These are phyloP conservation scores for Citrullus colocynthis DNA, from an alignment of 306 rosid genomes.

Conservation along the genomic window DNA sequence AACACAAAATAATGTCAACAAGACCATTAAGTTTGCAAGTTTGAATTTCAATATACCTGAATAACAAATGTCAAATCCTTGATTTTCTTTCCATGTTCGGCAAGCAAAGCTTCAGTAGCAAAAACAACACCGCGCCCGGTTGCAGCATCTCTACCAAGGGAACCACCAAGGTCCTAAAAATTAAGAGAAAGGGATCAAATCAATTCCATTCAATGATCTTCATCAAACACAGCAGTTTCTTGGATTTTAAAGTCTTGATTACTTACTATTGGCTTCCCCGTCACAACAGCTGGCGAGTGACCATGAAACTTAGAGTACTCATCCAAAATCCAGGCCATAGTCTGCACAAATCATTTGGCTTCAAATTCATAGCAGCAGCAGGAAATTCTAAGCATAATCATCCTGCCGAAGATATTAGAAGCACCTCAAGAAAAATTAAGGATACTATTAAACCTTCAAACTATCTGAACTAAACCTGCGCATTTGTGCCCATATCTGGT, in stretches of 20 bases:
- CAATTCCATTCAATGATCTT: not conserved
- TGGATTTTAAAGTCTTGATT: not conserved
- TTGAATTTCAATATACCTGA: constrained; percentile 23
- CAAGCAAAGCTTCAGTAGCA: constrained; percentile 51
- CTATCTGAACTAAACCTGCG: constrained; percentile 28
- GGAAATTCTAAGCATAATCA: not conserved
- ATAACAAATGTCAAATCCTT: constrained; percentile 38
- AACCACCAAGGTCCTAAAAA: constrained; percentile 49
- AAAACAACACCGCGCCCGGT: constrained; percentile 56
- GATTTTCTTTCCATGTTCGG: constrained; percentile 40
- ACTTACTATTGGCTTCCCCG: constrained; percentile 58
- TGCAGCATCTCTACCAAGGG: constrained; percentile 60
- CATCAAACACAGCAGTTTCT: not conserved
- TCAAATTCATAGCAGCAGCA: not conserved
- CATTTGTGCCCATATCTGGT: constrained; percentile 60
- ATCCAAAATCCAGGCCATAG: constrained; percentile 63
- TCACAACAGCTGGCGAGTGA: constrained; percentile 54
- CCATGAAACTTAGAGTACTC: constrained; percentile 62
- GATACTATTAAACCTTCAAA: not conserved
- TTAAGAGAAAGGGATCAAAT: not conserved
- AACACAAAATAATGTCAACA: not conserved
- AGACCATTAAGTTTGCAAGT: not conserved
- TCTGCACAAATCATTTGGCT: constrained; percentile 18
- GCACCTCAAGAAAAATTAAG: not conserved
- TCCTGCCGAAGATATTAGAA: not conserved